These are phyloP conservation scores for Trichophyton simii DNA, from an alignment of 2,329 filamentous ascomycete genomes.

Conservation along the genomic window DNA sequence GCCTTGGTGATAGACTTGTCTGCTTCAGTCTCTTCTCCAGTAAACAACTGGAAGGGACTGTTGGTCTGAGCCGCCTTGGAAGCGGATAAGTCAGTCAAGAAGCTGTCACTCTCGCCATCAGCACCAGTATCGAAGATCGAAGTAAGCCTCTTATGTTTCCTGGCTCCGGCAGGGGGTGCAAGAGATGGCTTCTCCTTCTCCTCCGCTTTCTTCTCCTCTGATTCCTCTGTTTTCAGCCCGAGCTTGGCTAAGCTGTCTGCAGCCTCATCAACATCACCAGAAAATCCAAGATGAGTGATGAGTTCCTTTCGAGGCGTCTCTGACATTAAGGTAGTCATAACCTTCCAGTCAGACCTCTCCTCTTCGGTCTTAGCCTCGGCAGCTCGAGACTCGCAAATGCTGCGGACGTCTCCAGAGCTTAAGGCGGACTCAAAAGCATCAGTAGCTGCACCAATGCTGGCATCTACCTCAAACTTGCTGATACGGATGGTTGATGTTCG, in stretches of 20 bases:
- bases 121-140: constrained; percentile 66
- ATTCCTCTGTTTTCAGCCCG: constrained; percentile 28
- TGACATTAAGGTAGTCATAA: constrained; percentile 77
- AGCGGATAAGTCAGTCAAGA: constrained; percentile 70
- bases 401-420: constrained; percentile 60
- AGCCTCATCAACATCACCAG: constrained; percentile 44
- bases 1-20: constrained; percentile 81
- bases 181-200: constrained; percentile 20
- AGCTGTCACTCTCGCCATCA: constrained; percentile 73
- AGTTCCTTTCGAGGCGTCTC: constrained; percentile 77
- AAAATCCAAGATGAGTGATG: constrained; percentile 80
- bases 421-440: constrained; percentile 78
- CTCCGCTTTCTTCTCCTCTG: constrained; percentile 27
- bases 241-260: constrained; percentile 33
- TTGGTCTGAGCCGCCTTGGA: constrained; percentile 88
- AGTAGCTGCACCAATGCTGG: constrained; percentile 68
- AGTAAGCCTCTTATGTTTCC: constrained; percentile 53
- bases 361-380: constrained; percentile 66
- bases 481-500: constrained; percentile 65
- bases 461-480: constrained; percentile 78
- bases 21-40: constrained; percentile 66
- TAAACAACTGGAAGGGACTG: constrained; percentile 83
- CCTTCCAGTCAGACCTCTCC: constrained; percentile 91
- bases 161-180: constrained; percentile 28
- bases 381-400: constrained; percentile 70